Evolutionary conservation across 1,284 basidiomycete species (phyloP), one percentile per base, ranked within the genome.

Genomic region (Leccinum insolens): DNA sequence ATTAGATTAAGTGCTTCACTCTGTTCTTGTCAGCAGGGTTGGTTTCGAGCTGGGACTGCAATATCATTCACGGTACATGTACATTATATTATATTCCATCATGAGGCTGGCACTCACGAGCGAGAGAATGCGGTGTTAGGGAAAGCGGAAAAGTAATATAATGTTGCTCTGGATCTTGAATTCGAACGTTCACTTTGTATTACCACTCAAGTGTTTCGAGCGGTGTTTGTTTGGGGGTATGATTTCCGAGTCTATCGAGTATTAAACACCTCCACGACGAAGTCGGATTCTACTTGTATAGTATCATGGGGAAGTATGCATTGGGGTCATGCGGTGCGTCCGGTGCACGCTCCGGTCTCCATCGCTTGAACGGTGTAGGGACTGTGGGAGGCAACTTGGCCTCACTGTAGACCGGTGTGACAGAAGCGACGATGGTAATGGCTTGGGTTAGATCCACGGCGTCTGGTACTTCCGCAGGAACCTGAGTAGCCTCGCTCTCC

Each of bases 221-320:
- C 39, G 14, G 39, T 41, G 39, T n/a, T 31, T 7, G 63, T 57
- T 65, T 25, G 28, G 44, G 9, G 62, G 57, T 57, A 69, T 68
- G 63, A 37, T 61, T 69, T 65, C 65, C 52, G 22, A 64, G 12
- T 68, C 58, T 69, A 72, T 77, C 59, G 12, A 64, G 8, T 49
- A 57, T 44, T 63, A 52, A 17, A 63, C 28, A 57, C 39, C 20
- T 65, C 67, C 57, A 65, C n/a, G 57, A 59, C 14, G 25, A 62
- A 20, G 11, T 34, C 12, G 2, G 11, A 49, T 37, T 84, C 65
- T 89, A 95, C 78, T 89, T 92, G 82, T 92, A 92, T 68, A 94
- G 79, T 61, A 84, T 77, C 93, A 96, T 95, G 7, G 94, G 94
- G 83, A 93, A 96, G 80, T 95, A 95, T 12, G 91, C 83, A 74